Conservation (phyloP, 2,329 filamentous ascomycete genomes). For the Akanthomyces uredinophilus region DNA sequence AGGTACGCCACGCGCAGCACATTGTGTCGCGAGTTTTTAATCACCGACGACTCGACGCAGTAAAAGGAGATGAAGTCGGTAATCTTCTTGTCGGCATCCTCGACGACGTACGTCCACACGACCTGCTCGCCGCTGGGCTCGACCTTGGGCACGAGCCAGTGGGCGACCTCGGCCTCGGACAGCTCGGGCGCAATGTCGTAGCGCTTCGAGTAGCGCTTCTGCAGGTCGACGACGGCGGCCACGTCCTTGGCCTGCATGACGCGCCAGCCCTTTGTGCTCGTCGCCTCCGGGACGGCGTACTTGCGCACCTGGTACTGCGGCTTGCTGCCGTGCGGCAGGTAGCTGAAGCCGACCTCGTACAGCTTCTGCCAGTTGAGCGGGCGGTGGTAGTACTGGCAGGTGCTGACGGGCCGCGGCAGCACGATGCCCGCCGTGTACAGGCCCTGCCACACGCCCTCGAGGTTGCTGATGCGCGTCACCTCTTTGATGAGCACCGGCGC, state of each 20-base stretch:
- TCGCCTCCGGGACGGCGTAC: constrained; percentile 74
- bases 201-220: constrained; percentile 70
- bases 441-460: constrained; percentile 83
- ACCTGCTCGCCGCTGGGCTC: constrained; percentile 64
- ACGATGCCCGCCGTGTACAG: constrained; percentile 93
- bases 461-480: constrained; percentile 86
- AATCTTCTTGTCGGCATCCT: constrained; percentile 69
- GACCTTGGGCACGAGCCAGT: constrained; percentile 75
- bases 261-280: constrained; percentile 69
- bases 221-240: constrained; percentile 65
- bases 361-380: constrained; percentile 94
- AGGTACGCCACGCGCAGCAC: constrained; percentile 87
- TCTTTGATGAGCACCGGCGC: constrained; percentile 96
- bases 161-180: constrained; percentile 71
- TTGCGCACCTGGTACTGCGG: constrained; percentile 79
- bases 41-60: constrained; percentile 86
- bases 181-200: constrained; percentile 85
- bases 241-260: constrained; percentile 76
- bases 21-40: constrained; percentile 72
- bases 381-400: constrained; percentile 92
- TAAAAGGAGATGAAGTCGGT: constrained; percentile 99
- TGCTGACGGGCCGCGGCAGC: constrained; percentile 85
- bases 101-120: constrained; percentile 90
- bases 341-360: constrained; percentile 90
- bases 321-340: constrained; percentile 76